Conservation (phyloP, 1,284 basidiomycete genomes). For the Microbotryomycetes sp. region DNA sequence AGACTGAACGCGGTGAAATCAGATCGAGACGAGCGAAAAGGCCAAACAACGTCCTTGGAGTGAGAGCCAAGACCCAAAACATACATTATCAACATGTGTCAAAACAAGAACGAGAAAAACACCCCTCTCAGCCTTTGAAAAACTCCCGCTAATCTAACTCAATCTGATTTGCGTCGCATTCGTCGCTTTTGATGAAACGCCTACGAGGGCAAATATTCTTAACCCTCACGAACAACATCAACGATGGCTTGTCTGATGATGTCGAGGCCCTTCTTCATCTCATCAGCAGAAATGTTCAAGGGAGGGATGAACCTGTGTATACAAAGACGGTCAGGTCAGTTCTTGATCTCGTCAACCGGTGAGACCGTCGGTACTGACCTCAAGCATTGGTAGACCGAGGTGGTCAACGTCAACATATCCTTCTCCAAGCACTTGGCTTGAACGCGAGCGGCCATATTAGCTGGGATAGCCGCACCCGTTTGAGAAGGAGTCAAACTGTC, state of each 20-base stretch:
- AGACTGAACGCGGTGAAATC: too few species aligned
- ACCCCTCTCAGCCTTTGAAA: too few species aligned
- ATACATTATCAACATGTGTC: too few species aligned
- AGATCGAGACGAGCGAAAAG: too few species aligned
- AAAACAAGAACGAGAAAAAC: too few species aligned
- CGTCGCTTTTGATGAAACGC: too few species aligned
- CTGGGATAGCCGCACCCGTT: conserved; percentile 49
- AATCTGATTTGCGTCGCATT: too few species aligned
- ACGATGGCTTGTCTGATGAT: conserved; percentile 59
- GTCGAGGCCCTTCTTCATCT: conserved; percentile 55
- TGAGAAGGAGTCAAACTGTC: conserved; percentile 40
- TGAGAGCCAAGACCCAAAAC: too few species aligned
- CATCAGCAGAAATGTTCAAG: conserved; percentile 57
- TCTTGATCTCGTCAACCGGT: conserved; percentile 2
- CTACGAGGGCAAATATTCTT: too few species aligned
- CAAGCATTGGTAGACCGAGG: conserved; percentile 47
- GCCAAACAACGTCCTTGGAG: too few species aligned
- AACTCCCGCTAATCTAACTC: too few species aligned
- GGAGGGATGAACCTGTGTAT: conserved; percentile 48
- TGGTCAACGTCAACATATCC: conserved; percentile 71
- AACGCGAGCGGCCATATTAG: conserved; percentile 64
- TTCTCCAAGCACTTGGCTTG: conserved; percentile 74
- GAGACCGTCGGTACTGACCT: conserved; percentile 19
- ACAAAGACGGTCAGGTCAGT: conserved; percentile 6
- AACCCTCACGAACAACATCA: conserved; percentile 48